Percentiles rank a stretch among this genome's conserved stretches.
phyloP scores from a whole-genome alignment of 1,284 basidiomycete genomes.

The Trametes sp. region DNA sequence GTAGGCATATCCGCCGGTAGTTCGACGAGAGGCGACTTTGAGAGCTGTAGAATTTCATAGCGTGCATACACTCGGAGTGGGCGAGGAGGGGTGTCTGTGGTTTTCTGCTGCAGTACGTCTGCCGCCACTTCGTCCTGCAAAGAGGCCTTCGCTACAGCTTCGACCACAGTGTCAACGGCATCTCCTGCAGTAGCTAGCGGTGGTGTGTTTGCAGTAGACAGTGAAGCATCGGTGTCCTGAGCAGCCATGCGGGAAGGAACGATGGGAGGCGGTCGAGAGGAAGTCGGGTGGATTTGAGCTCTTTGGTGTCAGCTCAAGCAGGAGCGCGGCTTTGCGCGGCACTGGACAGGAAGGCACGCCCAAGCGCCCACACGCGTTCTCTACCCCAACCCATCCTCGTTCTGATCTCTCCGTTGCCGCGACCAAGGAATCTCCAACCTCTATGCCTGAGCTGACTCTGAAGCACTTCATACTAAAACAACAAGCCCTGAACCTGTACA shows the following conservation, averaged over 20 bases:
- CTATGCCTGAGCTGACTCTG: slow-evolving; percentile 51
- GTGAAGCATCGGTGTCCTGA: slow-evolving; percentile 27
- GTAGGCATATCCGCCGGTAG: slow-evolving; percentile 79
- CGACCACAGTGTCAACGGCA: slow-evolving; percentile 41
- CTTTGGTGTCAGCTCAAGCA: slow-evolving; percentile 30
- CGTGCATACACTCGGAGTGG: slow-evolving; percentile 71
- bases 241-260: slow-evolving; percentile 37
- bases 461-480: slow-evolving; percentile 79
- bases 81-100: slow-evolving; percentile 42
- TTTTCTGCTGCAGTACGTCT: slow-evolving; percentile 40
- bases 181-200: slow-evolving; percentile 30
- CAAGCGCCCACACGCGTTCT: slow-evolving; percentile 16
- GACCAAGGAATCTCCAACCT: not conserved
- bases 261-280: slow-evolving; percentile 12
- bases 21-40: slow-evolving; percentile 79
- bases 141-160: slow-evolving; percentile 46
- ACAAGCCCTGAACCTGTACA: slow-evolving; percentile 67
- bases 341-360: slow-evolving; percentile 17
- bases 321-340: slow-evolving; percentile 20
- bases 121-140: slow-evolving; percentile 44
- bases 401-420: not conserved
- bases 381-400: not conserved
- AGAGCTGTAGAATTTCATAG: slow-evolving; percentile 69
- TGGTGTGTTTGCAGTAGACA: slow-evolving; percentile 11
- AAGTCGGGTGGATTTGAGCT: slow-evolving; percentile 28